Percentiles rank a stretch among this genome's conserved stretches.
Conservation (phyloP, 2,329 filamentous ascomycete genomes). For the Colletotrichum eleusines region DNA sequence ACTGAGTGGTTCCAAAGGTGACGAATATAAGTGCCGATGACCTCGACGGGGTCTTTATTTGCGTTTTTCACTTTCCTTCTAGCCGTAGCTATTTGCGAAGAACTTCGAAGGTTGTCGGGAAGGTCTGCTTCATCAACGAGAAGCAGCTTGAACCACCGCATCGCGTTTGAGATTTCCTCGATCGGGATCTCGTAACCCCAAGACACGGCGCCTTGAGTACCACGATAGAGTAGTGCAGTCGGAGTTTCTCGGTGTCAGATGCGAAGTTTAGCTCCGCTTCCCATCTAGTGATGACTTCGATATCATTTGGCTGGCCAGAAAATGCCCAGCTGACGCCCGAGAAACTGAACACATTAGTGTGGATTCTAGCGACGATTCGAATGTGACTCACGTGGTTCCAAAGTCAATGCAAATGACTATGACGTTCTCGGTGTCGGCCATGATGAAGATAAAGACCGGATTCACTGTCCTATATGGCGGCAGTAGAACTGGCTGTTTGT, state of each 20-base stretch:
- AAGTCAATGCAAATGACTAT: slow-evolving; percentile 60
- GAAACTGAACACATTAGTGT: slow-evolving; percentile 40
- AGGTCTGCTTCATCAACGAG: slow-evolving; percentile 52
- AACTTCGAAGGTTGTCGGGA: slow-evolving; percentile 40
- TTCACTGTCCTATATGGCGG: background rate
- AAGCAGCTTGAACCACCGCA: slow-evolving; percentile 59
- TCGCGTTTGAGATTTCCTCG: slow-evolving; percentile 28
- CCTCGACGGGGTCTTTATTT: slow-evolving; percentile 45
- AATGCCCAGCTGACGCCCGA: slow-evolving; percentile 57
- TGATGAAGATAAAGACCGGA: background rate
- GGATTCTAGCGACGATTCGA: rapidly evolving
- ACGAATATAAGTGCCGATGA: slow-evolving; percentile 50
- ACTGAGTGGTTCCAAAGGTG: slow-evolving; percentile 51
- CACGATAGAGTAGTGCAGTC: slow-evolving; percentile 45
- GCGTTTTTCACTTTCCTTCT: background rate
- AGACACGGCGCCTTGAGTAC: rapidly evolving
- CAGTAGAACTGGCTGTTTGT: background rate
- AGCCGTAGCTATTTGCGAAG: slow-evolving; percentile 43
- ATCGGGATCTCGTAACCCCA: slow-evolving; percentile 52
- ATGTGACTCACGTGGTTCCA: slow-evolving; percentile 56
- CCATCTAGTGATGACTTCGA: slow-evolving; percentile 51
- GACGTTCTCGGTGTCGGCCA: background rate
- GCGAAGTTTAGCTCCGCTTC: slow-evolving; percentile 42
- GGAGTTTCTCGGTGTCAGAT: slow-evolving; percentile 52
- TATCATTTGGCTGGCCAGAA: slow-evolving; percentile 45